Evolutionary conservation across 2,329 filamentous ascomycete species (phyloP), one percentile per base, ranked within the genome.

Genomic region (Neurospora sp.): DNA sequence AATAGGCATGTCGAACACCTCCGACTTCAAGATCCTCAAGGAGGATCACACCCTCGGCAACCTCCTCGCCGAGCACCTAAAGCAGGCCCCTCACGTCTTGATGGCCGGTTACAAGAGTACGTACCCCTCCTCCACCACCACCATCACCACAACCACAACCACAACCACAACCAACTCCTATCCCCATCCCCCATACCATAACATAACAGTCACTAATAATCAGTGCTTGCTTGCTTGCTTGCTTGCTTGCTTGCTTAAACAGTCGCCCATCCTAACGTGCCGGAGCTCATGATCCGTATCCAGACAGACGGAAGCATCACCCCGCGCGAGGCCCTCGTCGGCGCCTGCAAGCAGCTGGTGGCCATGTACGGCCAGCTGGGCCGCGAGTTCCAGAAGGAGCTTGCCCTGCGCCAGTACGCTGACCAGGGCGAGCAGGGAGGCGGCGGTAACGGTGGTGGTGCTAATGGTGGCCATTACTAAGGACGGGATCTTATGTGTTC

Each of bases 11-110:
- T 93, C 95, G 28, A 97, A 97, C 79, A 93, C 92, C n/a, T 92
- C 93, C 10, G 92, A 97, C 81, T 99, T 99, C 83, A 89, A 93
- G 71, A 90, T 99, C 82, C 93, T 93, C 82, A 98, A 97, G 81
- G 96, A 99, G 80, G 96, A 99, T 76, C 95, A 97, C 82, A 97
- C 95, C 1, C 87, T 99, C 36, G 96, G 91, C 76, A 97, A 99
- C 80, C 86, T 99, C 70, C 86, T 99, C 70, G 88, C 91, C 67
- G 90, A 93, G 77, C 92, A 95, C 76, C 90, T 99, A 70, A 90
- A 96, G 82, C 90, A 92, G 79, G 91, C 93, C 76, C 87, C 89
- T 19, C 90, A 96, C 78, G 91, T 99, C 76, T 84, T 91, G 76
- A 97, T 98, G 85, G 90, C 94, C 71, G 96, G 91, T 13, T 99